Base-by-base conservation (phyloP, 352 stramenopile genomes). In the Phytophthora constricta region DNA sequence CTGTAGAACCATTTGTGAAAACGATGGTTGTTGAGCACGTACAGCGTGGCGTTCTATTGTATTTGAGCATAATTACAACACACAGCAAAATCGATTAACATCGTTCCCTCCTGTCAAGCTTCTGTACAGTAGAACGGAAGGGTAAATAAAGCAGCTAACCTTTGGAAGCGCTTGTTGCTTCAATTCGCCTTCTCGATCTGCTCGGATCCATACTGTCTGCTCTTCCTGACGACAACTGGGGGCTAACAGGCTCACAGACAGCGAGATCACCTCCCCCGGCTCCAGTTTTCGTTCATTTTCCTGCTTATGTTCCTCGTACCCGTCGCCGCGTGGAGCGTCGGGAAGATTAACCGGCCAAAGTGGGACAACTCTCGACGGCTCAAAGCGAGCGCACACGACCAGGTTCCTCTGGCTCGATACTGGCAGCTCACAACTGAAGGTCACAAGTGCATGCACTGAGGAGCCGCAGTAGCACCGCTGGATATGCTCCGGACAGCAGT, bases 1-100 rank as follows among this genome's bases (percentile, higher is more conserved):
- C n/a, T n/a, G n/a, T n/a, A 87, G 43, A 77, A 68, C 78, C 78
- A 87, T 39, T 76, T 80, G 20, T 73, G 75, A 43, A 79, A 84
- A 19, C 68, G 74, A 25, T 82, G 68, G 28, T 86, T 84, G 67
- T 86, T 86, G 27, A 86, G 60, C 42, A 83, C 69, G 49, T 63
- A 87, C 39, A 82, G n/a, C 1, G 75, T 33, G 8, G 62, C 57
- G 27, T 82, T 82, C 73, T 87, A 9, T 11, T 14, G 27, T 7
- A 33, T 31, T n/a, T n/a, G n/a, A n/a, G n/a, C n/a, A n/a, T n/a
- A n/a, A 23, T 7, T 10, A 33, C 23, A 13, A 20, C 23, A 46
- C 9, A 28, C 19, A 22, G 39, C n/a, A 34, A 9, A 31, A 28
- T 16, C 13, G 33, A 5, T 19, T 31, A 28, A 4, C 43, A 5